Evolutionary conservation across 2,329 filamentous ascomycete genomes (phyloP), one percentile per base, ranked within the genome.

Genomic region (Botrytis aclada): DNA sequence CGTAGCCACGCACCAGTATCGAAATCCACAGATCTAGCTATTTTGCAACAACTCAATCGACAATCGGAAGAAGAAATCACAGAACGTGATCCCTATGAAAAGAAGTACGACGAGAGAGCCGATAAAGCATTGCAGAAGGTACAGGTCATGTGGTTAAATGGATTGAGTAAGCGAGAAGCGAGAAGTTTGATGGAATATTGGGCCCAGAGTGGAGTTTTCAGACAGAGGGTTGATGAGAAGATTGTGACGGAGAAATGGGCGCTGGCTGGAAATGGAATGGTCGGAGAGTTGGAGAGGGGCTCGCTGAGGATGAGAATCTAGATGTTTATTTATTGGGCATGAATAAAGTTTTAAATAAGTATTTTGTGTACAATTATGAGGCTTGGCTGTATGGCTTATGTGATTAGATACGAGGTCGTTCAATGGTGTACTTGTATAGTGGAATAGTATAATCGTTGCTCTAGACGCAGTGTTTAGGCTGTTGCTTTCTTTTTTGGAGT

Each of bases 161-260:
- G 93, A 14, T 79, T 98, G 77, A 91, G 85, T 78, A 93, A 91
- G 82, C 83, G 20, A 16, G 95, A 98, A 83, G 90, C 93, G 18
- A 88, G 91, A 74, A 87, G 89, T 0, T 85, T 97, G 77, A 91
- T 98, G 89, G 94, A 98, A 84, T 98, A 98, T 84, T 98, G 95
- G 86, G 94, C 93, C 8, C 89, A 89, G 51, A 97, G 93, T 81
- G 96, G 95, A 20, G 85, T 97, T 80, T 81, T 97, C 80, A 88
- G 92, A 76, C 85, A 88, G 74, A 86, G 85, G 63, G 86, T 98
- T 67, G 90, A 93, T 78, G 90, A 95, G 80, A 85, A 84, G 75
- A 86, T 87, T 75, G 91, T 98, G 51, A 86, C 87, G 34, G 92
- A 97, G 86, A 93, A 93, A 84, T 97, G 95, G 94, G 90, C 90